Evolutionary conservation across 805 yeast species (phyloP).

Genomic region (Alloascoidea africana): DNA sequence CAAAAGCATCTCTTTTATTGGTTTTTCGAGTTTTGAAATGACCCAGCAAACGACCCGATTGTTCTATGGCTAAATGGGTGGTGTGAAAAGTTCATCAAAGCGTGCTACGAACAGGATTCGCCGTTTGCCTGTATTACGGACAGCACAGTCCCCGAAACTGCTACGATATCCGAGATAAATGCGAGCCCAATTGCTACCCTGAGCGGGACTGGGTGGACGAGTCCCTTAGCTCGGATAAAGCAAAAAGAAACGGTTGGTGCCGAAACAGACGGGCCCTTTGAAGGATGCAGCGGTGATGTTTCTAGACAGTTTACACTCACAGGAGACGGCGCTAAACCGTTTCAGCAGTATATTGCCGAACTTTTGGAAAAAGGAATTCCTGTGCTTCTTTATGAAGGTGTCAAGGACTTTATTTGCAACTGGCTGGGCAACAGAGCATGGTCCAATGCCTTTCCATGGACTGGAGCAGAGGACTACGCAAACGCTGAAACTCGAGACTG

Average conservation of each 20-base stretch:
- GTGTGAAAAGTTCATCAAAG: conserved; percentile 43
- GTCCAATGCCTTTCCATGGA: conserved; percentile 64
- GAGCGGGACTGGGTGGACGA: conserved; percentile 60
- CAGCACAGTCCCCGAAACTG: conserved; percentile 73
- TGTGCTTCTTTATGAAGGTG: conserved; percentile 87
- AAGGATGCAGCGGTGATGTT: conserved; percentile 66
- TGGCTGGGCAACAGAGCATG: conserved; percentile 92
- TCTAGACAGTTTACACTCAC: conserved; percentile 68
- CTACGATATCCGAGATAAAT: conserved; percentile 76
- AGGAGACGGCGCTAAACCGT: conserved; percentile 91
- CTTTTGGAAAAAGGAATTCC: conserved; percentile 64
- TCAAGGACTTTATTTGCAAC: conserved; percentile 90
- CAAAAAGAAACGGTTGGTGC: conserved; percentile 79
- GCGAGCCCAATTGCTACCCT: conserved; percentile 72
- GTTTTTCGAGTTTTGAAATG: conserved; percentile 85
- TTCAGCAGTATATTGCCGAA: conserved; percentile 54
- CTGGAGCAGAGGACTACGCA: conserved; percentile 37
- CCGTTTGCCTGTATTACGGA: conserved; percentile 84
- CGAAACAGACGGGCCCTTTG: conserved; percentile 66
- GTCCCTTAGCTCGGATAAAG: too few species aligned
- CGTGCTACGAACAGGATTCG: conserved; percentile 49
- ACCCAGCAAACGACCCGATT: conserved; percentile 76
- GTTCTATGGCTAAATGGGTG: conserved; percentile 93
- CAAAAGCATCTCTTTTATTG: conserved; percentile 89
- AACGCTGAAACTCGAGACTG: conserved; percentile 19